These are phyloP conservation scores for Quillaja saponaria DNA, from an alignment of 306 rosid species.

Conservation along the genomic window DNA sequence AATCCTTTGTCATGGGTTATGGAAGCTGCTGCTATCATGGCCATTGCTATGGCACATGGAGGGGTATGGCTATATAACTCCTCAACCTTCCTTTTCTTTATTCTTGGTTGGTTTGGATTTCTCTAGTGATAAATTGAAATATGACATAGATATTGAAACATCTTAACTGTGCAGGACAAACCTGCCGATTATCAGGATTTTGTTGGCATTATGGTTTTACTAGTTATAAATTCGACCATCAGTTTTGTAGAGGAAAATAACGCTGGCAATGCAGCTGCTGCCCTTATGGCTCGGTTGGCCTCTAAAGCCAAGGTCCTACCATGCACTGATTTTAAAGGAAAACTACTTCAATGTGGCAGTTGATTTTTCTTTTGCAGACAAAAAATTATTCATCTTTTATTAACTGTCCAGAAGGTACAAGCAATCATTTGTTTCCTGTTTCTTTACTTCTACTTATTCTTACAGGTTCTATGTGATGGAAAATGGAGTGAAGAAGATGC, in stretches of 20 bases:
- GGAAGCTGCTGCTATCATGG: slow-evolving; percentile 85
- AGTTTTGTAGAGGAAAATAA: slow-evolving; percentile 81
- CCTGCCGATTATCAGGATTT: slow-evolving; percentile 60
- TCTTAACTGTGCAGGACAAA: slow-evolving; percentile 39
- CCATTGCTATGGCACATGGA: slow-evolving; percentile 66
- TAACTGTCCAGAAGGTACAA: neutral
- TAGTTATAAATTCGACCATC: slow-evolving; percentile 68
- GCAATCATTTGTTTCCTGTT: neutral
- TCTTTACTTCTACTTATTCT: neutral
- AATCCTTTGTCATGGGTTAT: slow-evolving; percentile 89
- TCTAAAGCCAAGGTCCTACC: slow-evolving; percentile 65
- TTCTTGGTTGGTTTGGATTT: neutral
- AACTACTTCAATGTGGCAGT: neutral
- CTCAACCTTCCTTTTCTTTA: neutral
- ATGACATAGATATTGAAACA: slow-evolving; percentile 2
- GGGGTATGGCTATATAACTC: slow-evolving; percentile 43
- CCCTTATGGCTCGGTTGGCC: slow-evolving; percentile 62
- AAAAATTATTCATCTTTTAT: slow-evolving; percentile 3
- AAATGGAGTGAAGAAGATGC: slow-evolving; percentile 84
- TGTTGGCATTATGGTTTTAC: slow-evolving; percentile 57
- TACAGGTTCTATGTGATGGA: slow-evolving; percentile 63
- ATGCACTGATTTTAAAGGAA: neutral
- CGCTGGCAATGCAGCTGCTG: slow-evolving; percentile 83
- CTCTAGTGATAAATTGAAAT: slow-evolving; percentile 1
- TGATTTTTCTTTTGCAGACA: neutral